These are phyloP conservation scores for Aspergillus ochraceus DNA, from an alignment of 2,329 filamentous ascomycete species.

Conservation along the genomic window DNA sequence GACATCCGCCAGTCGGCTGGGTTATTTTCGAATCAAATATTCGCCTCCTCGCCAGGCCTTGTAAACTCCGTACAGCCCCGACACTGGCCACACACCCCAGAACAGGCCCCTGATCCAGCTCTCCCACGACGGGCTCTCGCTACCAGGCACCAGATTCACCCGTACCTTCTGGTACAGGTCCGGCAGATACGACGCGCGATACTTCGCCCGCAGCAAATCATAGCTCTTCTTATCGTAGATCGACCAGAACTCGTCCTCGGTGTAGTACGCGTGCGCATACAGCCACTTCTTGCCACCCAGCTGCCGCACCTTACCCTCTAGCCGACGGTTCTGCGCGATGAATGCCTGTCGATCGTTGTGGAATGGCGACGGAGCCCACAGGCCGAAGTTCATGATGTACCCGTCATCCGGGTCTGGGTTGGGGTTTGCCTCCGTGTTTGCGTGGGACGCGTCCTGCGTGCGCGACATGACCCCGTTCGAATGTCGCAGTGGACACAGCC, in stretches of 20 bases:
- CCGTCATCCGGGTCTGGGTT: constrained; percentile 34
- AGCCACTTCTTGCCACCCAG: constrained; percentile 83
- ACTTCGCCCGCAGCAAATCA: constrained; percentile 39
- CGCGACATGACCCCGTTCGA: not conserved
- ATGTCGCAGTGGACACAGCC: constrained; percentile 55
- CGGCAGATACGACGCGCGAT: constrained; percentile 31
- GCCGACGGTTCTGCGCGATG: constrained; percentile 65
- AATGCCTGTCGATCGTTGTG: constrained; percentile 52
- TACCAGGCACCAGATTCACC: constrained; percentile 11
- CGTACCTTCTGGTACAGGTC: constrained; percentile 24
- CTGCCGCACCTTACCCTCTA: constrained; percentile 68
- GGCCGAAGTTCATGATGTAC: constrained; percentile 45
- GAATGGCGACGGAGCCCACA: constrained; percentile 71
- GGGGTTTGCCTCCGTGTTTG: not conserved
- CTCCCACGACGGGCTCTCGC: constrained; percentile 11
- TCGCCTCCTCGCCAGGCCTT: constrained; percentile 25
- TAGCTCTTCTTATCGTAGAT: constrained; percentile 36
- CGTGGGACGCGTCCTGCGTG: not conserved
- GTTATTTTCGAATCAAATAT: constrained; percentile 11
- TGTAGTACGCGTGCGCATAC: constrained; percentile 83
- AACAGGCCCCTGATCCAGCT: constrained; percentile 14
- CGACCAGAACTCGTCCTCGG: constrained; percentile 53
- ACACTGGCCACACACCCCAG: constrained; percentile 25
- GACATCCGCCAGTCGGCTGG: too few relatives aligned
- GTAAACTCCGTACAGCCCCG: constrained; percentile 27